These are phyloP conservation scores for Vanderwaltozyma polyspora DNA, from an alignment of 805 yeast genomes.

Conservation along the genomic window DNA sequence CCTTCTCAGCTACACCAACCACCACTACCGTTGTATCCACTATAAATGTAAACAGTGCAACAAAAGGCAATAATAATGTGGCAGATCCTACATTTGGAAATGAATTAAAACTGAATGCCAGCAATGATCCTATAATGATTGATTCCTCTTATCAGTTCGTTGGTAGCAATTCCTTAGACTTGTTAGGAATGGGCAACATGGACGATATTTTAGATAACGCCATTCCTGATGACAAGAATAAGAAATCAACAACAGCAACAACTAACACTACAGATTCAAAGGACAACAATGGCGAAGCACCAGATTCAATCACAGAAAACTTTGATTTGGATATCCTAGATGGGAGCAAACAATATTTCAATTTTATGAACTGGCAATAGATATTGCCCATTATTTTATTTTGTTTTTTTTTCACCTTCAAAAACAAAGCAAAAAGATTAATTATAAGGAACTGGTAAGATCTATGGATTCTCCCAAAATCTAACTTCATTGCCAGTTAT, in stretches of 20 bases:
- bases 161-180: conserved; percentile 1
- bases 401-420: too few relatives aligned
- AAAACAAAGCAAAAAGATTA: too few relatives aligned
- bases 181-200: conserved; percentile 2
- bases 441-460: neutral
- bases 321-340: conserved; percentile 15
- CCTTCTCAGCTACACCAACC: too few relatives aligned
- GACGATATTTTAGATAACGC: conserved; percentile 2
- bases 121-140: conserved; percentile 3
- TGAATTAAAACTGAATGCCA: neutral
- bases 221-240: neutral
- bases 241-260: neutral
- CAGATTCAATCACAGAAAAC: neutral
- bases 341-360: conserved; percentile 15
- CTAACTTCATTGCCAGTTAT: too few relatives aligned
- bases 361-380: conserved; percentile 20
- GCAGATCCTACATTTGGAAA: too few relatives aligned
- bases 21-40: too few relatives aligned
- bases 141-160: conserved; percentile 1
- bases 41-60: too few relatives aligned
- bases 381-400: too few relatives aligned
- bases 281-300: neutral
- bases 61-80: too few relatives aligned
- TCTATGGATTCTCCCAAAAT: too few relatives aligned
- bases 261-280: neutral